These are phyloP conservation scores for Cystofilobasidium bisporidii DNA, from an alignment of 768 basidiomycete genomes.

Conservation along the genomic window DNA sequence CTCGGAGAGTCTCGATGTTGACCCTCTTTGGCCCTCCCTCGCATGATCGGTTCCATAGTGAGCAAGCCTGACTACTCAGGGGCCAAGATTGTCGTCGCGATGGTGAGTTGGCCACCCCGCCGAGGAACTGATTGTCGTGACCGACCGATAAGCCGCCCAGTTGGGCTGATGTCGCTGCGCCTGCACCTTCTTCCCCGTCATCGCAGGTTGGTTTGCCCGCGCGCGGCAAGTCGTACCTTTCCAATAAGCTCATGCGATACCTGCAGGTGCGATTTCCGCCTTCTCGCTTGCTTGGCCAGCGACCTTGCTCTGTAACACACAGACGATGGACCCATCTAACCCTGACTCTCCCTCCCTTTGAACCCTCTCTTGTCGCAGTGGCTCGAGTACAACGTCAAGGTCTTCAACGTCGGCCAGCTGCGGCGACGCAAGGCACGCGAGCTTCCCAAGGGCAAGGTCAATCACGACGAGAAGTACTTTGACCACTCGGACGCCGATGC, in stretches of 20 bases:
- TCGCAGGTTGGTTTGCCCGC: constrained; percentile 88
- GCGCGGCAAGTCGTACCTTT: constrained; percentile 93
- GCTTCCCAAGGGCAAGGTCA: constrained; percentile 35
- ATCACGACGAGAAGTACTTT: constrained; percentile 85
- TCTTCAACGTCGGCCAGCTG: constrained; percentile 96
- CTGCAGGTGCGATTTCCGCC: constrained; percentile 55
- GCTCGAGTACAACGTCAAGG: constrained; percentile 98
- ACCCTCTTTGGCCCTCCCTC: constrained; percentile 1
- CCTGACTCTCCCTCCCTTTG: no score
- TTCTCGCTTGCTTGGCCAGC: constrained; percentile 6
- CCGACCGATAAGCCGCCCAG: neutral
- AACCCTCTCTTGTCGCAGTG: constrained; percentile 50
- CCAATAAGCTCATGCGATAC: constrained; percentile 95
- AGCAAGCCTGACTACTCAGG: constrained; percentile 97
- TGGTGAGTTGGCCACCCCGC: constrained; percentile 49
- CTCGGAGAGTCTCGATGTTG: no score
- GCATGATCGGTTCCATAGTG: constrained; percentile 41
- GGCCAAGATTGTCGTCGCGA: constrained; percentile 94
- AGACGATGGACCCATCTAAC: no score
- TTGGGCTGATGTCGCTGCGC: neutral
- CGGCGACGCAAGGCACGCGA: constrained; percentile 67
- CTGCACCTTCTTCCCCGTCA: neutral
- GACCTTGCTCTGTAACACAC: no score
- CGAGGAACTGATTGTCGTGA: neutral
- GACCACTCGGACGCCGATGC: constrained; percentile 74